These are phyloP conservation scores for sorghum (Sorghum bicolor) DNA, from an alignment of 176 grass and related monocot genomes.

Conservation along the genomic window DNA sequence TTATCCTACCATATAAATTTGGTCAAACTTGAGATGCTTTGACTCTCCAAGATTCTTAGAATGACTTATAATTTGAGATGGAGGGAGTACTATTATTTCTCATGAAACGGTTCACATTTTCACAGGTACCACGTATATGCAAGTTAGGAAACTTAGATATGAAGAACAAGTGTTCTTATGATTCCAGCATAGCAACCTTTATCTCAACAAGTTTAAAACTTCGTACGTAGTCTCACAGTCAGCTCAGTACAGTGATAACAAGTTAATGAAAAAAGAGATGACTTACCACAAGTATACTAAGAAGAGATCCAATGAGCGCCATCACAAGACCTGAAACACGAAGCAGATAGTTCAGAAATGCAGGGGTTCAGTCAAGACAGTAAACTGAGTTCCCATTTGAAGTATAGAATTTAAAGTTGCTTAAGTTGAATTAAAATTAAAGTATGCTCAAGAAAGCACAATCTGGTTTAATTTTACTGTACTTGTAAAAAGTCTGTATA, in stretches of 20 bases:
- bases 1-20: no score
- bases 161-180: background rate
- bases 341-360: conserved; percentile 14
- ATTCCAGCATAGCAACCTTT: background rate
- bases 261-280: background rate
- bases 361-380: background rate
- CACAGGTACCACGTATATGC: background rate
- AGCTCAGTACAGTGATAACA: background rate
- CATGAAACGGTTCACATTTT: background rate
- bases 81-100: background rate
- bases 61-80: no score
- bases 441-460: background rate
- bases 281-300: conserved; percentile 94
- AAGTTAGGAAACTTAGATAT: background rate
- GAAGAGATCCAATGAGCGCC: conserved; percentile 89
- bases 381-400: background rate
- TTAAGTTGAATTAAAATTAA: background rate
- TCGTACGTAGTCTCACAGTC: background rate
- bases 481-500: background rate
- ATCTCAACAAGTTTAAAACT: background rate
- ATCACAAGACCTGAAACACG: conserved; percentile 83
- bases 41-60: no score
- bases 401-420: background rate
- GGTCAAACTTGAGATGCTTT: no score
- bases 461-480: background rate